Conservation (phyloP, 345 rosid genomes). For the Limnanthes douglasii region DNA sequence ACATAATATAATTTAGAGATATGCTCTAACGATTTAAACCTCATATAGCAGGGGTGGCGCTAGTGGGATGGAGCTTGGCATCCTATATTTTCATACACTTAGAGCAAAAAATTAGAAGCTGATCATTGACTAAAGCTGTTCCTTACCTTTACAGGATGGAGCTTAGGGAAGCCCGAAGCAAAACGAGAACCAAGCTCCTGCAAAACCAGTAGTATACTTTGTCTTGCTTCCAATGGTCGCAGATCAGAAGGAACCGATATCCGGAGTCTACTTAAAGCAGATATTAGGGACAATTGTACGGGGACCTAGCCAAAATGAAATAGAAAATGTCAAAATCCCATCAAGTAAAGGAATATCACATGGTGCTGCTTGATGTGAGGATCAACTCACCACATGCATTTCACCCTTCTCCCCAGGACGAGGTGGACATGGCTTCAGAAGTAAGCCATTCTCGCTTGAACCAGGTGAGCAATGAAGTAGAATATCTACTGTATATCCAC, state of each 20-base stretch:
- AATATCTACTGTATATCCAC: slow-evolving; percentile 82
- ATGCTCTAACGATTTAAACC: too few species aligned
- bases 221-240: slow-evolving; percentile 93
- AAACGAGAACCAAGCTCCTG: slow-evolving; percentile 74
- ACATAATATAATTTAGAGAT: too few species aligned
- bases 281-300: slow-evolving; percentile 78
- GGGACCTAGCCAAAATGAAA: slow-evolving; percentile 51
- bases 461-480: slow-evolving; percentile 87
- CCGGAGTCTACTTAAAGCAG: slow-evolving; percentile 67
- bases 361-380: not conserved
- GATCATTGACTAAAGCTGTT: not conserved
- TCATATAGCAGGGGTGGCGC: too few species aligned
- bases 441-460: slow-evolving; percentile 62
- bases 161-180: slow-evolving; percentile 89
- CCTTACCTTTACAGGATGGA: slow-evolving; percentile 86
- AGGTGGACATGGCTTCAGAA: slow-evolving; percentile 92
- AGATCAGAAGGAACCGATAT: slow-evolving; percentile 78
- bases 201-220: slow-evolving; percentile 75
- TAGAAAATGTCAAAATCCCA: slow-evolving; percentile 8
- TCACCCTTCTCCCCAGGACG: slow-evolving; percentile 91
- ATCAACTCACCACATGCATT: slow-evolving; percentile 92
- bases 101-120: not conserved
- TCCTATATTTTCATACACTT: too few species aligned
- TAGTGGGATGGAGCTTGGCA: too few species aligned
- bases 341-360: slow-evolving; percentile 2